A percentile compares a stretch with the other conserved stretches of the same genome.
Conservation (phyloP, 1,284 basidiomycete genomes). For the Cryptococcus sp. region DNA sequence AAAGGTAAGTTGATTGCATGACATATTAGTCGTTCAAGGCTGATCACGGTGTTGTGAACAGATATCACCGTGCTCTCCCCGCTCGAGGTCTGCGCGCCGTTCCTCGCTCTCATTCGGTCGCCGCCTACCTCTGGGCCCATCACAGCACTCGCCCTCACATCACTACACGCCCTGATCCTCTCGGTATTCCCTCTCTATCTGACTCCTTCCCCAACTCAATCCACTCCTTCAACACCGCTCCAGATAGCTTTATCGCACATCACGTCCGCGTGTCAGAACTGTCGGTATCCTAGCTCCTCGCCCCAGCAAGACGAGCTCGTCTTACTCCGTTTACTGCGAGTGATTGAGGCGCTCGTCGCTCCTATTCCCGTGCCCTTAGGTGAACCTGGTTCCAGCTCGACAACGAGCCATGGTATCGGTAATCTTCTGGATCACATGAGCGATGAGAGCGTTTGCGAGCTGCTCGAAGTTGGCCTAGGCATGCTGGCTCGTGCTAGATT, state of each 20-base stretch:
- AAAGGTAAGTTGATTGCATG: slow-evolving; percentile 62
- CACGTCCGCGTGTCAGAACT: slow-evolving; percentile 87
- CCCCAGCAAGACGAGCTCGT: slow-evolving; percentile 95
- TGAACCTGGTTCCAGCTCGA: too few relatives aligned
- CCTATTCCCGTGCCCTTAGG: slow-evolving; percentile 29
- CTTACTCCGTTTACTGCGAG: slow-evolving; percentile 83
- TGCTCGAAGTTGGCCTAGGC: slow-evolving; percentile 95
- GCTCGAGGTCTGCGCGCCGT: slow-evolving; percentile 71
- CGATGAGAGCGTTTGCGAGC: slow-evolving; percentile 95
- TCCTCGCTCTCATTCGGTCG: slow-evolving; percentile 90
- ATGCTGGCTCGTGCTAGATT: slow-evolving; percentile 96
- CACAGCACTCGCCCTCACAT: slow-evolving; percentile 81
- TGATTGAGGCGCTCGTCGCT: slow-evolving; percentile 82
- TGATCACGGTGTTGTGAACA: slow-evolving; percentile 17
- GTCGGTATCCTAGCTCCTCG: slow-evolving; percentile 97
- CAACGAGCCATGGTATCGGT: slow-evolving; percentile 16
- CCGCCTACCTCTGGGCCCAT: slow-evolving; percentile 91
- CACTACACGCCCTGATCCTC: slow-evolving; percentile 83
- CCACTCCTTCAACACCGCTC: slow-evolving; percentile 38
- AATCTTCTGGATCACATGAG: slow-evolving; percentile 61
- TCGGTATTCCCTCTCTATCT: slow-evolving; percentile 62
- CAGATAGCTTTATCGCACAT: slow-evolving; percentile 73
- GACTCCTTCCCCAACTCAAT: slow-evolving; percentile 26
- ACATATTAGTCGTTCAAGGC: not conserved
- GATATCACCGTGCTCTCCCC: slow-evolving; percentile 67